Evolutionary conservation across 1,139 yeast species (phyloP).

Genomic region (Candida pseudoviswanathii): DNA sequence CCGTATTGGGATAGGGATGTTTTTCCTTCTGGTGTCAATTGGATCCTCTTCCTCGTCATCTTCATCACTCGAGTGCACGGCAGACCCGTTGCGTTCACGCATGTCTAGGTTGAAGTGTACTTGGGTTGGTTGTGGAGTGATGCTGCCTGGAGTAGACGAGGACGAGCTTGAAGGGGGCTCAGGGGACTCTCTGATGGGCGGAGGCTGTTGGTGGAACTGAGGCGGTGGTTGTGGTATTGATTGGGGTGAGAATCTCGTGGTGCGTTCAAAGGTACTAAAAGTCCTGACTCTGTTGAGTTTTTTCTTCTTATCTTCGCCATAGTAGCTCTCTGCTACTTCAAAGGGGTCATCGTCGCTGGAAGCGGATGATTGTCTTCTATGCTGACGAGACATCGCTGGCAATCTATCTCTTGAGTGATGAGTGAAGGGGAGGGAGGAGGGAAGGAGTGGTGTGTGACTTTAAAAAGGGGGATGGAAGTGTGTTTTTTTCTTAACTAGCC

Average conservation of each 20-base stretch:
- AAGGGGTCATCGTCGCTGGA: constrained; percentile 59
- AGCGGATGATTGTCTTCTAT: constrained; percentile 30
- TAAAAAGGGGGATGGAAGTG: too few relatives aligned
- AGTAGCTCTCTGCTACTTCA: constrained; percentile 68
- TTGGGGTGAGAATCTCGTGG: constrained; percentile 13
- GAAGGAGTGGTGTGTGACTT: not conserved
- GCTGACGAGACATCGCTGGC: constrained; percentile 5
- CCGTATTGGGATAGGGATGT: not conserved
- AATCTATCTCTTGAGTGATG: not conserved
- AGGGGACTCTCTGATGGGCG: constrained; percentile 12
- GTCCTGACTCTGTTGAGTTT: constrained; percentile 55
- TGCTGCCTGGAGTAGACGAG: constrained; percentile 10
- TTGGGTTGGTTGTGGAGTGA: constrained; percentile 4
- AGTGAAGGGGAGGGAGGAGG: not conserved
- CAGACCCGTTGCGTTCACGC: constrained; percentile 6
- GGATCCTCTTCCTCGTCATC: constrained; percentile 3
- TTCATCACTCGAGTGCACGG: constrained; percentile 12
- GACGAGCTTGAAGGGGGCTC: constrained; percentile 14
- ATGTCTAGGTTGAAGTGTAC: constrained; percentile 10
- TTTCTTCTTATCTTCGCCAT: constrained; percentile 60
- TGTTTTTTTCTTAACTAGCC: too few relatives aligned
- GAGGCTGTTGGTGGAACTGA: not conserved
- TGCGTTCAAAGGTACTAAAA: constrained; percentile 43
- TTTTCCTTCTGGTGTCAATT: not conserved
- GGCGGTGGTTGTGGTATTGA: constrained; percentile 5